Base-by-base conservation (phyloP, 768 basidiomycete species). In the Leccinum barrowsii region DNA sequence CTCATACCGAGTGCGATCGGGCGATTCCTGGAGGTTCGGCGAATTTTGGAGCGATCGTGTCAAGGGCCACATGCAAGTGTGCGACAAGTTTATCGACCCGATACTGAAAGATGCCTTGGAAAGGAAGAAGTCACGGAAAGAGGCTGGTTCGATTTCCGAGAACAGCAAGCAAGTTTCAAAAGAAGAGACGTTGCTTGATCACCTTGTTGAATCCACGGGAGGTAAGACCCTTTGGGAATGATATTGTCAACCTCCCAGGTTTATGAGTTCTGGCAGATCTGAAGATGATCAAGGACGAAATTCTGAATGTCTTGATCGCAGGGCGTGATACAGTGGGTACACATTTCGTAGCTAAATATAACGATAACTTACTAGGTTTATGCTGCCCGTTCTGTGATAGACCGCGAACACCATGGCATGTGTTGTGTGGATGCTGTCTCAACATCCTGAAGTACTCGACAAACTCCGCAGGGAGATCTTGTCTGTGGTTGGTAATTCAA, bases 41-140 rank as follows among this genome's bases (percentile, higher is more conserved):
- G 85, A 87, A 65, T 78, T 85, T 49, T 80, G 76, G 75, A 66
- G 69, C 47, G 82, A 86, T 67, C 74, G 72, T 28, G 73, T 80
- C 11, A 72, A 70, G 53, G 67, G 73, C 50, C 74, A 77, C 50
- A 80, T 82, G 76, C 66, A 70, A 32, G 72, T 81, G 11, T 77
- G 87, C 19, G 73, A 80, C 50, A 74, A 66, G 13, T 84, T 83
- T 63, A 74, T 86, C 34, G 77, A 83, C 37, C 82, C 82, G 2
- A 80, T 87, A 53, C 49, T 86, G 57, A 58, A 70, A 35, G 76
- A 80, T 34, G 82, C 82, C 1, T 58, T 85, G 4, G 65, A 65
- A 63, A 76, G 73, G 61, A 78, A 75, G 63, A 68, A 64, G 50
- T 65, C 60, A 22, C 52, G 54, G 52, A 59, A 62, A 7, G 69